Evolutionary conservation across 1,284 basidiomycete genomes (phyloP), one percentile per base, ranked within the genome.

Genomic region (Trichosporon faecale): DNA sequence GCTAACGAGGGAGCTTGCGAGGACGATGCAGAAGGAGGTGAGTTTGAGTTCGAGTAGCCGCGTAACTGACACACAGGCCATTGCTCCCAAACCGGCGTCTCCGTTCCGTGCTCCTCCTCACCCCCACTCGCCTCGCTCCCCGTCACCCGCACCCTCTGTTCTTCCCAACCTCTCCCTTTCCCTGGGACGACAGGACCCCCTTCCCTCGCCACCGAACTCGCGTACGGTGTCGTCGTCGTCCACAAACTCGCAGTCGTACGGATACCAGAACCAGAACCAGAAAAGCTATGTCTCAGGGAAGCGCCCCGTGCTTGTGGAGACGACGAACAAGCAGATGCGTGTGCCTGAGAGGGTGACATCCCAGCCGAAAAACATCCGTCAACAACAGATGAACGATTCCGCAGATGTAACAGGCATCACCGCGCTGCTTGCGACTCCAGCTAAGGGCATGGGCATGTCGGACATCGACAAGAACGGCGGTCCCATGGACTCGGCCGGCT

Each of bases 131-230:
- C 73, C 70, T 5, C 70, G 69, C 14, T 72, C 70, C 5, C 69
- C 73, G 1, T 70, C 70, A 9, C 73, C 73, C 0, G 49, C 67
- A 12, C 68, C 67, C 35, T 46, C 67, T 2, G 29, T 64, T 68
- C 84, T 40, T 84, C 86, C 87, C 18, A 86, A 86, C 67, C 85
- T 86, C 33, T 79, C 80, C 8, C 77, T 78, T 66, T 77, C 79
- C 4, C 73, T 81, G n/a, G 75, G 69, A 35, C 75, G 80, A n/a
- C 77, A 76, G 64, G 76, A 80, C 46, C 79, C 79, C 2, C 74
- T 80, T 4, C 76, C 77, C 0, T 78, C 77, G 7, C 80, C 81
- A 0, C 79, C 80, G 0, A 68, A 73, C 16, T 78, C 77, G 1
- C 72, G 78, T 0, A 72, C 73, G 1, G 72, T 71, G 18, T 73